phyloP scores from a whole-genome alignment of 2,329 filamentous ascomycete genomes.

The Trichoderma aggressivum region DNA sequence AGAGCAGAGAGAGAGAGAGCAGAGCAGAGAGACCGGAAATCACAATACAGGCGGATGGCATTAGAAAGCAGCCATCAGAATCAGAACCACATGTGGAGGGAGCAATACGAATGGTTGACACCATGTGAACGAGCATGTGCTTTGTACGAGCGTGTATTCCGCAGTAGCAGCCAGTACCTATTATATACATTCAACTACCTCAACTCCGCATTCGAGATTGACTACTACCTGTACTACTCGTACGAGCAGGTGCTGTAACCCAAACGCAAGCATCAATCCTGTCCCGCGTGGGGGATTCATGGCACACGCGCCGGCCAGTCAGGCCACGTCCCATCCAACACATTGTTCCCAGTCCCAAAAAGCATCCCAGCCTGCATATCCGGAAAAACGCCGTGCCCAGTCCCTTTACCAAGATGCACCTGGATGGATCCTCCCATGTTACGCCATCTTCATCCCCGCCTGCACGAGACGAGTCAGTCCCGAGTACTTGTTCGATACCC shows the following conservation, averaged over 20 bases:
- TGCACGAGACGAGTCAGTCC: not conserved
- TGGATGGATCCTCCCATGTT: not conserved
- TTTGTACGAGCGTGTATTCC: not conserved
- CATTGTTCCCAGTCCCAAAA: not conserved
- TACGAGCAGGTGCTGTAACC: not conserved
- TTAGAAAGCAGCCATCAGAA: not conserved
- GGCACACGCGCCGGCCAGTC: slow-evolving; percentile 1
- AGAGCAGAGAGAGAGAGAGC: too few relatives aligned
- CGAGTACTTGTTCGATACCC: not conserved
- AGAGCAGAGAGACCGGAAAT: not conserved
- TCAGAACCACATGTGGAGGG: not conserved
- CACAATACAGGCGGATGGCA: not conserved
- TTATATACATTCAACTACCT: not conserved
- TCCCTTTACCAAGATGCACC: slow-evolving; percentile 7
- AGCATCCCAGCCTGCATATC: slow-evolving; percentile 4
- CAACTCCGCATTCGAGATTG: not conserved
- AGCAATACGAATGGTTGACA: not conserved
- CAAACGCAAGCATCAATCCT: not conserved
- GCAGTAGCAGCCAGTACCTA: not conserved
- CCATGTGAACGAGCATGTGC: not conserved
- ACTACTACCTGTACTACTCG: too few relatives aligned
- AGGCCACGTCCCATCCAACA: slow-evolving; percentile 4
- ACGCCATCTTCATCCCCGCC: slow-evolving; percentile 11
- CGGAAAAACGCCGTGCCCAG: slow-evolving; percentile 12
- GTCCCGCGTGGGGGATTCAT: not conserved